Base-by-base conservation (phyloP, 1,284 basidiomycete genomes). In the Sanghuangporus sanghuang region DNA sequence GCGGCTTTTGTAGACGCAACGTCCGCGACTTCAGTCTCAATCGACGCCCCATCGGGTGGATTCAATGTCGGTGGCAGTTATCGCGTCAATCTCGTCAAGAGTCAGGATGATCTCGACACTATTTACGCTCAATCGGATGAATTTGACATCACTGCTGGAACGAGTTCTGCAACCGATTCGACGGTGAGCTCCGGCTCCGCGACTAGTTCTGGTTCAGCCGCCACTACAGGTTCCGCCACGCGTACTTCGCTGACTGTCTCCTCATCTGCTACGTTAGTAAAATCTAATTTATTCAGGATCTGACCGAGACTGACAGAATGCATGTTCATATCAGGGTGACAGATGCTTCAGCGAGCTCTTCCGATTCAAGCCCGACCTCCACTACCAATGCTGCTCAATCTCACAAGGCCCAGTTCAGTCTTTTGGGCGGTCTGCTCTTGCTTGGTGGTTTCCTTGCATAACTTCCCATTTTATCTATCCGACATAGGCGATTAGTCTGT, bases 31-130 rank as follows among this genome's bases (percentile, higher is more conserved):
- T 72, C 68, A 2, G 69, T 75, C 46, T 67, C 65, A 7, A 75
- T 86, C 59, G 78, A 76, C 70, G 73, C 84, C 8, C 86, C 88
- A 1, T 80, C 76, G 61, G 79, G 77, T 44, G 86, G 86, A 8
- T 90, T 85, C 83, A 80, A 81, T 9, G 64, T 73, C 16, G 86
- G 86, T 65, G 62, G 67, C 35, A 75, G 71, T 59, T 92, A 81
- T 82, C 85, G 84, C 62, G 79, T 94, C 73, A 92, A 93, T 78
- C 73, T 94, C 39, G 83, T 87, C 67, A 69, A 78, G 69, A 77
- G 82, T 67, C 67, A 78, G 4, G 63, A 79, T 35, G 64, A 82
- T 54, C 71, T 80, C 18, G 73, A 75, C 72, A 73, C 74, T 61
- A 83, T 92, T 67, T 77, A 81, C 59, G 88, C 90, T 53, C 89